Conservation (phyloP, 1,284 basidiomycete species). For the Kalmanozyma brasiliensis region DNA sequence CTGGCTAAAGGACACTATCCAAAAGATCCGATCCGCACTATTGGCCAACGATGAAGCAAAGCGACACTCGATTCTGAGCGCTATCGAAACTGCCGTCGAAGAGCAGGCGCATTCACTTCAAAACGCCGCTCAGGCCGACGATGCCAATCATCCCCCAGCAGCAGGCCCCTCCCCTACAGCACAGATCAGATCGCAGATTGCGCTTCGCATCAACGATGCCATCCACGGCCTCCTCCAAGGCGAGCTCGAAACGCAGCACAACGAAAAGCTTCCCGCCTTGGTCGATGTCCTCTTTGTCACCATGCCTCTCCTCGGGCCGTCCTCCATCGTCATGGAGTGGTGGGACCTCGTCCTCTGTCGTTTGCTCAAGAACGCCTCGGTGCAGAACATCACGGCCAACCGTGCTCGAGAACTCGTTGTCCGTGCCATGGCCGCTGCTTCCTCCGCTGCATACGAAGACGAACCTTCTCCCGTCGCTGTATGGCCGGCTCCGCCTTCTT, state of each 20-base stretch:
- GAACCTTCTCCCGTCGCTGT: constrained; percentile 43
- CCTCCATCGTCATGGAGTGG: constrained; percentile 57
- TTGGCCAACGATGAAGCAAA: constrained; percentile 24
- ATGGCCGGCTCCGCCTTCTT: constrained; percentile 31
- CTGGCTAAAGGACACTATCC: constrained; percentile 44
- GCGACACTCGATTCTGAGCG: constrained; percentile 25
- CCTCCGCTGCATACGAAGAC: constrained; percentile 55
- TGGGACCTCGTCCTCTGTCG: constrained; percentile 62
- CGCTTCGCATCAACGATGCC: constrained; percentile 42
- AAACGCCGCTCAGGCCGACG: constrained; percentile 27
- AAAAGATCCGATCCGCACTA: constrained; percentile 36
- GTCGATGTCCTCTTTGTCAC: constrained; percentile 52
- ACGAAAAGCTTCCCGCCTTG: constrained; percentile 37
- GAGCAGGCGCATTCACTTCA: constrained; percentile 28
- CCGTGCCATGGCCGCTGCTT: constrained; percentile 49
- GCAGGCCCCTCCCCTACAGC: constrained; percentile 35
- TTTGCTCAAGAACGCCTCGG: constrained; percentile 49
- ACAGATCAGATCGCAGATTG: constrained; percentile 50
- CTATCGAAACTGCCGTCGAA: constrained; percentile 31
- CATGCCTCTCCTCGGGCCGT: constrained; percentile 46
- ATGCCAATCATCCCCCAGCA: constrained; percentile 31
- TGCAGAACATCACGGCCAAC: constrained; percentile 40
- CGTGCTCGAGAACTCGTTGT: constrained; percentile 57
- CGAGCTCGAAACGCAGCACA: constrained; percentile 46
- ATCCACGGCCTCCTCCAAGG: constrained; percentile 38